Conservation (phyloP, 495 filamentous ascomycete genomes). For the Aspergillus taichungensis region DNA sequence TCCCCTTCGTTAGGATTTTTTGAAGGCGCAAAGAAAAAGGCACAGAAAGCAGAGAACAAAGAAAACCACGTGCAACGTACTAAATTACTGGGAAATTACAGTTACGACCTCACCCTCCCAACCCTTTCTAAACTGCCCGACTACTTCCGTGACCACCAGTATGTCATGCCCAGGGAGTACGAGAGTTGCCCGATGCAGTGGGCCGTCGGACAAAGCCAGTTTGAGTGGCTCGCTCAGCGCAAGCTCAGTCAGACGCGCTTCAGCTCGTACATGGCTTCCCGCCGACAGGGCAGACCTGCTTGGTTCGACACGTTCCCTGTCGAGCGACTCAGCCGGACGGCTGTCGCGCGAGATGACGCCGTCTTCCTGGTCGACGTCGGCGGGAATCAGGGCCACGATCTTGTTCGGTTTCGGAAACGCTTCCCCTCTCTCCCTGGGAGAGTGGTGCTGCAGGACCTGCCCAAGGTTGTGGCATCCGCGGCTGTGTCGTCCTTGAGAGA, state of each 20-base stretch:
- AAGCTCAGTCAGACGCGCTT: constrained; percentile 24
- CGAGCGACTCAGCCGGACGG: constrained; percentile 13
- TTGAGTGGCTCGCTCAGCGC: constrained; percentile 29
- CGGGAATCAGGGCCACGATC: constrained; percentile 34
- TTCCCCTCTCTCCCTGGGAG: constrained; percentile 14
- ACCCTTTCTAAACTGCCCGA: constrained; percentile 25
- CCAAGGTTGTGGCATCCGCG: constrained; percentile 18
- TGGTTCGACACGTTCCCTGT: constrained; percentile 35
- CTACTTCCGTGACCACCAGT: constrained; percentile 23
- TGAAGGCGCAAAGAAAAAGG: neutral
- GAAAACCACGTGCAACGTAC: too few relatives aligned
- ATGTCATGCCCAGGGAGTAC: constrained; percentile 27
- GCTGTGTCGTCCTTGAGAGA: neutral
- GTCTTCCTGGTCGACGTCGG: constrained; percentile 36
- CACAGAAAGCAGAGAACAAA: too few relatives aligned
- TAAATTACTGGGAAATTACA: neutral
- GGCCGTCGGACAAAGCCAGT: constrained; percentile 33
- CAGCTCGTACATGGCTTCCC: constrained; percentile 35
- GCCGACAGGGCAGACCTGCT: constrained; percentile 21
- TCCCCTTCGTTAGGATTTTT: neutral
- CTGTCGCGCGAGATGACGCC: constrained; percentile 15
- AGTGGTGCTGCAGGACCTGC: constrained; percentile 27
- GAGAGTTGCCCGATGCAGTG: constrained; percentile 28
- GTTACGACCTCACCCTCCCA: constrained; percentile 33
- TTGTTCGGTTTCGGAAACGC: constrained; percentile 16